Base-by-base conservation (phyloP, 2,329 filamentous ascomycete species). In the Fusarium falciforme region DNA sequence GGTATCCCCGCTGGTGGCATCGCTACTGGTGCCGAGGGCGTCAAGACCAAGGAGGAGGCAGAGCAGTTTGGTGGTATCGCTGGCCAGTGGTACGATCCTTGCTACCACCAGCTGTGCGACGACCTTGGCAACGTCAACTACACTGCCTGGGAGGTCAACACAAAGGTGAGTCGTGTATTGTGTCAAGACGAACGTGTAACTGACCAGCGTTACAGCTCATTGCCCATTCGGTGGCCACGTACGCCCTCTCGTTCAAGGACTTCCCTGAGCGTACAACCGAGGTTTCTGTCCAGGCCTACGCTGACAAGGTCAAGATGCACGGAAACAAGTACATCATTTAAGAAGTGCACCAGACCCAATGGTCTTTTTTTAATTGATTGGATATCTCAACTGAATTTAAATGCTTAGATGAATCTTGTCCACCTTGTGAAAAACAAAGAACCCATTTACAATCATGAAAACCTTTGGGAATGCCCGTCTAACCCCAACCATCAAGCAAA, bases 1-100 rank as follows among this genome's bases (percentile, higher is more conserved):
- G 92, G 92, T 4, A 94, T 95, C 47, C 92, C 93, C 0, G 90
- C 90, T 1, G 93, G 93, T 27, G 93, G 93, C 33, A 90, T 95
- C 70, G 93, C 93, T 64, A 94, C 93, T 3, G 93, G 93, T 42
- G 93, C 93, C 1, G 93, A 95, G 82, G 92, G 89, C 14, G 81
- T 93, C 83, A 95, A 95, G 89, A 94, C 92, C 0, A 83, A 87
- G 59, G 87, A 90, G 36, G 92, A 95, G 79, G 88, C 83, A 3
- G 84, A 83, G 44, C 83, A 90, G 82, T 96, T 94, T 80, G 93
- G 93, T n/a, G 93, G 93, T 40, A 84, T 86, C 70, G 91, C 90
- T 1, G 93, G 89, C 22, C 83, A 87, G 29, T 87, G 87, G 85
- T 89, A 88, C 71, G 88, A 92, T 77, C 84, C 86, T 42, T 89